A percentile compares a stretch with the other conserved stretches of the same genome.
phyloP scores from a whole-genome alignment of 129 eudicot species.

The Dittrichia graveolens region DNA sequence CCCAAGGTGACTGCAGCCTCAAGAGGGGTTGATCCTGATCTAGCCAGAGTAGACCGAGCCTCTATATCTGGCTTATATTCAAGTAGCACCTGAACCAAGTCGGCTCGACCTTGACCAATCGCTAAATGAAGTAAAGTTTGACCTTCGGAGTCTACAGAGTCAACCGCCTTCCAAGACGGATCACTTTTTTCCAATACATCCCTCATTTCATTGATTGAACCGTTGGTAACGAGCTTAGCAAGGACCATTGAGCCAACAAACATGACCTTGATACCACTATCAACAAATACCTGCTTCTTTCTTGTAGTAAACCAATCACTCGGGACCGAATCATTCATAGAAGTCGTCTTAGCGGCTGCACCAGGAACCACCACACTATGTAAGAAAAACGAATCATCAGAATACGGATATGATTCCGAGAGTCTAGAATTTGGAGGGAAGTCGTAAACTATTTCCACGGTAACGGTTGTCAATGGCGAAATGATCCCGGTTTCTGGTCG shows the following conservation, averaged over 20 bases:
- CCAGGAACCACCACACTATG: constrained; percentile 86
- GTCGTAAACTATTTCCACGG: constrained; percentile 51
- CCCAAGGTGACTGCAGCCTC: constrained; percentile 71
- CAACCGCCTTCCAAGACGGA: constrained; percentile 58
- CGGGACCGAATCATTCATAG: constrained; percentile 49
- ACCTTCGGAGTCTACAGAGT: constrained; percentile 60
- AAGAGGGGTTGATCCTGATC: constrained; percentile 55
- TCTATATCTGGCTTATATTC: constrained; percentile 60
- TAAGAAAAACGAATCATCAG: constrained; percentile 56
- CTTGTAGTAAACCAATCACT: constrained; percentile 75
- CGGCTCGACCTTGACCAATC: constrained; percentile 52
- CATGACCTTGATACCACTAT: constrained; percentile 67
- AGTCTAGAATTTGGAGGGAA: constrained; percentile 40
- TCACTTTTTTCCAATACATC: constrained; percentile 69
- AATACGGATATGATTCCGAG: constrained; percentile 59
- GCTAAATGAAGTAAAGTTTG: constrained; percentile 72
- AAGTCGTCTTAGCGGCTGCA: constrained; percentile 52
- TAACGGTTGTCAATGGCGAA: constrained; percentile 50
- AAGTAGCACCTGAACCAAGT: constrained; percentile 63
- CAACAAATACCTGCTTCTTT: constrained; percentile 73
- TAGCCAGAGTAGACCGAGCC: constrained; percentile 30
- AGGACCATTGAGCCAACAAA: constrained; percentile 62
- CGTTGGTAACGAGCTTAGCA: constrained; percentile 50
- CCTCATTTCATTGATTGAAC: constrained; percentile 61
- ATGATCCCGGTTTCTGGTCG: constrained; percentile 74